Evolutionary conservation across 2,329 filamentous ascomycete species (phyloP).

Genomic region (Penicillium sp.): DNA sequence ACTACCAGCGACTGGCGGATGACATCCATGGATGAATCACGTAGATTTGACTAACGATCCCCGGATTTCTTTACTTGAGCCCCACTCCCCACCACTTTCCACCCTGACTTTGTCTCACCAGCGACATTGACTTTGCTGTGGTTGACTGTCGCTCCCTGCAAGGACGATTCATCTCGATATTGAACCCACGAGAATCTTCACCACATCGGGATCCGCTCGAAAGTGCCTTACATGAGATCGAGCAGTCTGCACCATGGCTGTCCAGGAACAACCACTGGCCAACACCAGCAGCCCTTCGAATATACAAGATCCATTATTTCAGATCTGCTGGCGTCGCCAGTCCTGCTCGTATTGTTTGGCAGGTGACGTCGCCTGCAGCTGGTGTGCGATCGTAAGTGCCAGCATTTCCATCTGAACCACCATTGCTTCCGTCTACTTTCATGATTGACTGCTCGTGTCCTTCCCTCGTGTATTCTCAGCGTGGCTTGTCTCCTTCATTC

Average conservation of each 20-base stretch:
- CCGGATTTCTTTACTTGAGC: no score
- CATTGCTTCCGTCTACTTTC: no score
- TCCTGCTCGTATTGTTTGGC: conserved; percentile 32
- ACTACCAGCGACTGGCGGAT: no score
- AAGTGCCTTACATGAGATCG: conserved; percentile 7
- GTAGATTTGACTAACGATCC: background rate
- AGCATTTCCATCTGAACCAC: no score
- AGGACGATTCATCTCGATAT: background rate
- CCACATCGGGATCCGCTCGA: background rate
- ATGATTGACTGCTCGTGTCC: no score
- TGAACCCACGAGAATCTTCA: background rate
- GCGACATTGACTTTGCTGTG: no score
- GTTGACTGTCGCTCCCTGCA: conserved; percentile 1
- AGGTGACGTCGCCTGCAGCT: conserved; percentile 33
- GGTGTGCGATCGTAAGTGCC: conserved; percentile 37
- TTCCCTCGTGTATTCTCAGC: no score
- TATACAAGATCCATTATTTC: conserved; percentile 25
- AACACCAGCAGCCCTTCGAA: conserved; percentile 7
- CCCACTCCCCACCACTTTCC: no score
- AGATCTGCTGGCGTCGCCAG: conserved; percentile 35
- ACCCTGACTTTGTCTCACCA: no score
- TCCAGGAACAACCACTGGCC: conserved; percentile 1
- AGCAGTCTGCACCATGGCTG: background rate
- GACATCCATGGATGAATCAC: background rate
- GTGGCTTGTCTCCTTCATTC: no score